Base-by-base conservation (phyloP, 768 basidiomycete species). In the Sutorius australiensis region DNA sequence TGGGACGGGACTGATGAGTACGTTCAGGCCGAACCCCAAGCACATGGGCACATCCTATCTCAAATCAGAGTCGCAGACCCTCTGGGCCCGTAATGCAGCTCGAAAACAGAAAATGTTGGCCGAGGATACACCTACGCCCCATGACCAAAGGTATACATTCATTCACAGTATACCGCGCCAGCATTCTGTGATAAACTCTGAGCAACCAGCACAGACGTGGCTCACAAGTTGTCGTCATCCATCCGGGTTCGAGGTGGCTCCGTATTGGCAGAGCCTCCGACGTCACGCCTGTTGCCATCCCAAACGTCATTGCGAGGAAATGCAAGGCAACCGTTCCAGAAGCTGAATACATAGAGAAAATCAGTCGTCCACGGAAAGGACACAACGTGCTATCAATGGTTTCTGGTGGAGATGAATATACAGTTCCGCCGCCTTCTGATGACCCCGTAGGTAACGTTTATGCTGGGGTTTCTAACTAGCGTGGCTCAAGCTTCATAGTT, bases 221-320 rank as follows among this genome's bases (percentile, higher is more conserved):
- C 40, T 84, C 87, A 4, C 84, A 89, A 53, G 82, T 88, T 46
- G 75, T 91, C 46, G 84, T 92, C 12, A 81, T 92, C 44, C 90
- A 92, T 60, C 87, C 84, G 13, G 89, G 90, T 36, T 90, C 88
- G 16, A 77, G 87, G 14, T 83, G 71, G 61, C 69, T 89, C 27
- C 82, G 87, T 41, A 82, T 92, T 32, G 90, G 90, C 39, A 81
- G 75, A 59, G 89, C 88, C 3, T 87, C 83, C 13, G 89, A 91
- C 60, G 85, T 90, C 21, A 82, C 79, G 38, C 89, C 89, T n/a
- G 56, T 80, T 8, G 63, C 77, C 10, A 74, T 92, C 7, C 84
- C 85, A 7, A 84, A 80, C 62, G 86, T 90, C 11, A 82, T 91
- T 58, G 89, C 89, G 12, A 80, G 88, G 33, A 86, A 79, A 68